Conservation (phyloP, 2,329 filamentous ascomycete genomes). For the Escovopsis sp. region DNA sequence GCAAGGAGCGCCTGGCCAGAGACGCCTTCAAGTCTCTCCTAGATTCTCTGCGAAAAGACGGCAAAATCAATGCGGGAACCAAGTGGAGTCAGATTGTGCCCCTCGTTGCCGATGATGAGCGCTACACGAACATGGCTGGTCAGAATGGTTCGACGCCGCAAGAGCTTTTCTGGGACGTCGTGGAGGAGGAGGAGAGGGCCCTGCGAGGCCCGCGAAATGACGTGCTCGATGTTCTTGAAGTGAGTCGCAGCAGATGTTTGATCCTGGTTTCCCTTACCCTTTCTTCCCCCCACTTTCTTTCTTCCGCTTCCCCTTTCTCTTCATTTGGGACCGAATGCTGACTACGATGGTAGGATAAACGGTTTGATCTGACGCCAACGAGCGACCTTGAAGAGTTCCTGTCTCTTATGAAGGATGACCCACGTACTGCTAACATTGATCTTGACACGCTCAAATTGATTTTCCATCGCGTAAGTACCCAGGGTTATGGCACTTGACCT, state of each 20-base stretch:
- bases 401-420: conserved; percentile 68
- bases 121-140: conserved; percentile 72
- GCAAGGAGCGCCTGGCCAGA: conserved; percentile 73
- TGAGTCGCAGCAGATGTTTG: conserved; percentile 29
- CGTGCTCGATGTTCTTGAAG: conserved; percentile 77
- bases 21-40: conserved; percentile 68
- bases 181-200: conserved; percentile 88
- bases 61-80: conserved; percentile 75
- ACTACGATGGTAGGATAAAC: conserved; percentile 53
- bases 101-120: conserved; percentile 62
- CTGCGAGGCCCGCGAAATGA: conserved; percentile 68
- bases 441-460: conserved; percentile 65
- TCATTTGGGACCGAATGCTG: conserved; percentile 5
- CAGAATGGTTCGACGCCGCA: conserved; percentile 73
- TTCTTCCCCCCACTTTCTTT: neutral
- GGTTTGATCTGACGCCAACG: conserved; percentile 75
- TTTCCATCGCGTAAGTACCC: conserved; percentile 55
- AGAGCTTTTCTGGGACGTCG: conserved; percentile 88
- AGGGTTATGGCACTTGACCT: neutral
- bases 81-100: conserved; percentile 80
- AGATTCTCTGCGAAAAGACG: conserved; percentile 54
- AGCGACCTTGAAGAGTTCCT: conserved; percentile 85
- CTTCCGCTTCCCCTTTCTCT: neutral
- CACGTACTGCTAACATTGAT: conserved; percentile 76
- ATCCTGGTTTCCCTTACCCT: neutral